Evolutionary conservation across 2,329 filamentous ascomycete genomes (phyloP).

Genomic region (Tolypocladium ovalisporum): DNA sequence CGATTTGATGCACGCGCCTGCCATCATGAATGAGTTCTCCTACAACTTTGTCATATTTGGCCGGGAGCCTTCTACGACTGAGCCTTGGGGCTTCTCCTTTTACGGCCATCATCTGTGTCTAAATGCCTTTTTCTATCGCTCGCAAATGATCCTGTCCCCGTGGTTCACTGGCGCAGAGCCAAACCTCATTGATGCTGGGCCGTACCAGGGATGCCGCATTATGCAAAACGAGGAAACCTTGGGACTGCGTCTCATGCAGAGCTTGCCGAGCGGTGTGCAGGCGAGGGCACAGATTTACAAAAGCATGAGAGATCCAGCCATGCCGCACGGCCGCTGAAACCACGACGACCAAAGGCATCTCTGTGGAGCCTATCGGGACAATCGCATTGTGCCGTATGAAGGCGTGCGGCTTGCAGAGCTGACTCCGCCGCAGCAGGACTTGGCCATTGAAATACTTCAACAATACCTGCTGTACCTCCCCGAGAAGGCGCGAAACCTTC

Average conservation of each 20-base stretch:
- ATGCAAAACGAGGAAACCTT: slow-evolving; percentile 52
- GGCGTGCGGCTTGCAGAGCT: slow-evolving; percentile 47
- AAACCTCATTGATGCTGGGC: slow-evolving; percentile 58
- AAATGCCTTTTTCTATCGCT: slow-evolving; percentile 54
- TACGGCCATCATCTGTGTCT: slow-evolving; percentile 75
- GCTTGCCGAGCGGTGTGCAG: slow-evolving; percentile 35
- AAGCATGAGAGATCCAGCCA: slow-evolving; percentile 49
- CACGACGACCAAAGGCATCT: slow-evolving; percentile 70
- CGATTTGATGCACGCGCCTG: slow-evolving; percentile 48
- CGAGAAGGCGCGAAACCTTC: slow-evolving; percentile 35
- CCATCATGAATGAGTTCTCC: slow-evolving; percentile 61
- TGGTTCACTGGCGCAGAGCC: slow-evolving; percentile 76
- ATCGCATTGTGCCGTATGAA: slow-evolving; percentile 65
- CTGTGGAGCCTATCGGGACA: slow-evolving; percentile 70
- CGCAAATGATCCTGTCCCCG: slow-evolving; percentile 58
- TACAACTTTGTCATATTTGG: slow-evolving; percentile 71
- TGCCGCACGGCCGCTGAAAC: slow-evolving; percentile 65
- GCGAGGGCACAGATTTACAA: slow-evolving; percentile 44
- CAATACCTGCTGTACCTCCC: not conserved
- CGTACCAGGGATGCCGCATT: slow-evolving; percentile 53
- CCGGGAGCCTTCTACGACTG: slow-evolving; percentile 34
- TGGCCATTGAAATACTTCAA: slow-evolving; percentile 11
- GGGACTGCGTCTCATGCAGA: slow-evolving; percentile 61
- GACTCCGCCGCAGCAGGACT: slow-evolving; percentile 32
- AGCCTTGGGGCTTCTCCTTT: slow-evolving; percentile 62